Evolutionary conservation across 257 asterid species (phyloP), one percentile per base, ranked within the genome.

Genomic region (Solanum medicagineum): DNA sequence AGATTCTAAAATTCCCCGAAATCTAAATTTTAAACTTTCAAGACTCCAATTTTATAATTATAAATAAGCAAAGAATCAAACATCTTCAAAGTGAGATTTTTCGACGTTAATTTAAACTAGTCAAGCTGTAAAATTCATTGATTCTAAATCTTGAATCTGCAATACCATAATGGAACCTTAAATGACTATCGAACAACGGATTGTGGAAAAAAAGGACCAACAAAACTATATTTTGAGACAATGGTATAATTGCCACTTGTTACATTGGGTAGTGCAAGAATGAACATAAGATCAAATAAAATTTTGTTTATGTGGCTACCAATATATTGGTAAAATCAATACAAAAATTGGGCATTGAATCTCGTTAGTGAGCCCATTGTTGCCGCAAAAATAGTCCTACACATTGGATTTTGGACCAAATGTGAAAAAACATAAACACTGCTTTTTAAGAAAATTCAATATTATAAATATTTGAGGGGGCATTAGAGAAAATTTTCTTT

Each of bases 301-400:
- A 1, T 15, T 51, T 51, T 51, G 17, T 82, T 47, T 82, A 62
- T 82, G 62, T 59, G 2, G 24, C 24, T 63, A 66, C 79, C 85
- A 45, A 62, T 42, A 65, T n/a, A 20, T 82, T 70, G 65, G 26
- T 10, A 65, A 65, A 47, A 83, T 53, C 74, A 57, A 66, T 26
- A n/a, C 45, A 83, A 83, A 77, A 65, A 83, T 83, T 83, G 81
- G 85, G 85, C 85, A 83, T 51, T 83, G 85, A 66, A 83, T 66
- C 81, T 2, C 22, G 85, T 66, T 26, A 47, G 42, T 69, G 80
- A 66, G 22, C 29, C 77, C 71, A 45, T 54, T 24, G 57, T 83
- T 83, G 80, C 85, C 81, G 62, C 65, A 5, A 26, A 53, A 49
- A 36, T 66, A 15, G 85, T 83, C 66, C 75, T 81, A 66, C 81